Percentiles rank a stretch among this genome's conserved stretches.
Conservation (phyloP, 1,284 basidiomycete genomes). For the Ganoderma boninense region DNA sequence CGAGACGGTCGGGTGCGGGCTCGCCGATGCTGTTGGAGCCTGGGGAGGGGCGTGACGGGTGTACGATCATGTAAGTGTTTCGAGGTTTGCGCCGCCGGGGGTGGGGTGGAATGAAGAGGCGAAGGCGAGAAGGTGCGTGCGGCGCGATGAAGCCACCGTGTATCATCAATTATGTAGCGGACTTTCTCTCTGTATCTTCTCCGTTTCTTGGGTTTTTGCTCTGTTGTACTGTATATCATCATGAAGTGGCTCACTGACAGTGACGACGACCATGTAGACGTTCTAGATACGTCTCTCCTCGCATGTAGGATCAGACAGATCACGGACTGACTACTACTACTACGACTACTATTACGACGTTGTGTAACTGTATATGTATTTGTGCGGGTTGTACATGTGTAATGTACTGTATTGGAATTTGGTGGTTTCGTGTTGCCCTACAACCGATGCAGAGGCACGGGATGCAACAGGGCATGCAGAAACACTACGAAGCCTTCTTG, state of each 20-base stretch:
- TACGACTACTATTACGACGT: neutral
- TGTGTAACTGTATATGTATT: conserved; percentile 26
- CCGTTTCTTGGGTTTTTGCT: neutral
- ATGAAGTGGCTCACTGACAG: conserved; percentile 6
- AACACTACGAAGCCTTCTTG: conserved; percentile 30
- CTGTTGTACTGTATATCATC: neutral
- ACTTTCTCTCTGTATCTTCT: neutral
- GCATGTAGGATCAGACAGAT: conserved; percentile 19
- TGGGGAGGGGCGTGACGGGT: conserved; percentile 49
- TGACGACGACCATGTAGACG: conserved; percentile 14
- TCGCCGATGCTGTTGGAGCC: conserved; percentile 45
- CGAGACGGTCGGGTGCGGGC: conserved; percentile 44
- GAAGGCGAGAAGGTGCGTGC: conserved; percentile 16
- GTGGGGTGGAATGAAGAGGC: neutral
- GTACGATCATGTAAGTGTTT: conserved; percentile 50
- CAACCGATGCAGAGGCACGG: neutral
- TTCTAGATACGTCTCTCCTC: conserved; percentile 13
- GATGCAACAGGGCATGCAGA: neutral
- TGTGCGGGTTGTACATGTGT: conserved; percentile 10
- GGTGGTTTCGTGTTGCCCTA: neutral
- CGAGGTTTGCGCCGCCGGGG: neutral
- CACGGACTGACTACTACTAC: conserved; percentile 10
- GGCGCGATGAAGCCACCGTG: neutral
- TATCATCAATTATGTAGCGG: conserved; percentile 9
- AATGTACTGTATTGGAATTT: conserved; percentile 14